Evolutionary conservation across 305 asterid species (phyloP), one percentile per base, ranked within the genome.

Genomic region (Lippia alba): DNA sequence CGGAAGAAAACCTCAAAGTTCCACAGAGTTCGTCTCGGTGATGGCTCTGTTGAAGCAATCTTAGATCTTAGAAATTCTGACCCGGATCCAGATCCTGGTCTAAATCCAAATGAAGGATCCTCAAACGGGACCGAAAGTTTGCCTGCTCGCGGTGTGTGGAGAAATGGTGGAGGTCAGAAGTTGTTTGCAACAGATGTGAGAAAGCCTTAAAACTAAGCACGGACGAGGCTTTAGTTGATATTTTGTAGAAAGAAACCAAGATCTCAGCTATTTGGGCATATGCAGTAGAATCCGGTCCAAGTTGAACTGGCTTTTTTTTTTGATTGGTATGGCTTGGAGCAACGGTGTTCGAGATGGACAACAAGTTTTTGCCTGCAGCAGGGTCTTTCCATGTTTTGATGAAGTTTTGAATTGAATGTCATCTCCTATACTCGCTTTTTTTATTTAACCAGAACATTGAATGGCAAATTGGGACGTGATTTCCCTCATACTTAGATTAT

Each of bases 1-100:
- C 74, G 77, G 66, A 94, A 92, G 86, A 94, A 90, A 76, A 89
- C 92, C 24, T 85, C 99, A 0, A 94, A 94, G 82, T 94, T 94
- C 72, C 85, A 71, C 56, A 78, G 99, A 76, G 85, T 77, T 16
- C 96, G 98, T 32, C 84, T 94, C 46, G 99, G 98, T 18, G 96
- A 91, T 71, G 92, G 86, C 56, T 84, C 96, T 45, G 80, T 71
- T 8, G 92, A 86, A 62, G 83, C 94, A 48, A 69, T 82, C 30
- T 67, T 86, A 69, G 91, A 90, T 76, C 67, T 81, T 56, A 82
- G 58, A 69, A 81, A 74, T 71, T 36, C 77, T 14, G 84, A 82
- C 59, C 76, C 66, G 14, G 96, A 85, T 67, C 84, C 87, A n/a
- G 96, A 87, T 68, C 75, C 88, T 6, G 89, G 77, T 32, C 85